phyloP scores from a whole-genome alignment of 192 early-diverging fungal genomes.

The Mortierella antarctica region DNA sequence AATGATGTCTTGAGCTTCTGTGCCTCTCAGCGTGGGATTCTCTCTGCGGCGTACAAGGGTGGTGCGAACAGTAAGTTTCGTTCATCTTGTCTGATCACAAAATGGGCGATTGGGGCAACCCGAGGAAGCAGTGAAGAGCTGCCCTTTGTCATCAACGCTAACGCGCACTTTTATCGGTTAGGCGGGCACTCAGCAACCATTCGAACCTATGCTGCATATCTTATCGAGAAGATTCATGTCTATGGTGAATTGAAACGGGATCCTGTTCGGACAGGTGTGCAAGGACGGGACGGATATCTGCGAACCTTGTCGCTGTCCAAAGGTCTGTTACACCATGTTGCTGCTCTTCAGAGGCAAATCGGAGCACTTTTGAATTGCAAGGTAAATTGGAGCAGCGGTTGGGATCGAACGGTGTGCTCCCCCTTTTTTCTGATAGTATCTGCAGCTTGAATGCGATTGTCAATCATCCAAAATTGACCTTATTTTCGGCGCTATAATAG shows the following conservation, averaged over 20 bases:
- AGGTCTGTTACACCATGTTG: conserved; percentile 71
- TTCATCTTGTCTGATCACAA: conserved; percentile 35
- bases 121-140: background rate
- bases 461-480: background rate
- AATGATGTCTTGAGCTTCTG: conserved; percentile 67
- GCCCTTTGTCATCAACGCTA: background rate
- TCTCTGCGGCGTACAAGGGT: conserved; percentile 50
- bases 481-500: conserved; percentile 45
- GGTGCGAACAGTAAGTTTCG: conserved; percentile 42
- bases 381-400: conserved; percentile 51
- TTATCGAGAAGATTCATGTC: conserved; percentile 74
- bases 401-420: background rate
- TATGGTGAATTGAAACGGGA: conserved; percentile 74
- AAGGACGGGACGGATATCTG: conserved; percentile 64
- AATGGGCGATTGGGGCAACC: background rate
- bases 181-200: conserved; percentile 71
- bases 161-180: conserved; percentile 10
- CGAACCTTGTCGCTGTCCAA: conserved; percentile 65
- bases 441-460: background rate
- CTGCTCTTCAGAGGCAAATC: conserved; percentile 76
- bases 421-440: background rate
- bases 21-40: conserved; percentile 48
- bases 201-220: conserved; percentile 72
- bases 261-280: conserved; percentile 61
- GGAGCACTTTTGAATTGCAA: conserved; percentile 73